Base-by-base conservation (phyloP, 2,329 filamentous ascomycete species). In the Exophiala sideris region DNA sequence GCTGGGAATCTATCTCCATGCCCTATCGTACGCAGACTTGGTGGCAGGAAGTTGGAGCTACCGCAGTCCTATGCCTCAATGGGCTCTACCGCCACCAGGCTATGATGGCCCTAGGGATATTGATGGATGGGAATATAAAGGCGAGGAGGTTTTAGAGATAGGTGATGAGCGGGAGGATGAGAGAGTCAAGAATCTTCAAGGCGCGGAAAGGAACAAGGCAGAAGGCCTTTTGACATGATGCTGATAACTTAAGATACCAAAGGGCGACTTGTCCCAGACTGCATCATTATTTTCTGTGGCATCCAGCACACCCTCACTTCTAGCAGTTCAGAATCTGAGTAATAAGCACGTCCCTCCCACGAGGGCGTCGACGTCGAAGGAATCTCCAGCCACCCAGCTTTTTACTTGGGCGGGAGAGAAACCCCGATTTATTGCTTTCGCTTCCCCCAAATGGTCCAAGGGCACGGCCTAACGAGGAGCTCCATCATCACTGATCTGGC, bases 1-100 rank as follows among this genome's bases (percentile, higher is more conserved):
- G 75, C 78, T 99, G 44, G 89, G 89, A 0, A 87, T 99, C 38
- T 99, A 92, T 80, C 78, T 99, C 58, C 94, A 99, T 74, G 95
- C 92, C 53, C 83, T 91, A 57, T 84, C 89, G 42, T 99, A 99
- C 69, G 86, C 92, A 62, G 91, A 92, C 68, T 82, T 85, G 21
- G 84, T 85, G 10, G 36, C 42, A 21, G 92, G 91, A 3, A 79
- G 79, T 49, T 99, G 94, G 94, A 84, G 84, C 49, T 97, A 96
- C 70, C 83, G 86, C 66, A 96, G 91, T 62, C 82, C 84, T 20
- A 76, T 96, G 67, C 94, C 94, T 1, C 76, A 76, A 16, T 99
- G 94, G 94, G 92, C 91, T 12, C 70, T 95, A 51, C 91, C 92
- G 5, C 91, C 91, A 0, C 73, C 78, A 11, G 89, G 87, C 1